These are phyloP conservation scores for Globisporangium irregulare DNA, from an alignment of 352 stramenopile species.

Conservation along the genomic window DNA sequence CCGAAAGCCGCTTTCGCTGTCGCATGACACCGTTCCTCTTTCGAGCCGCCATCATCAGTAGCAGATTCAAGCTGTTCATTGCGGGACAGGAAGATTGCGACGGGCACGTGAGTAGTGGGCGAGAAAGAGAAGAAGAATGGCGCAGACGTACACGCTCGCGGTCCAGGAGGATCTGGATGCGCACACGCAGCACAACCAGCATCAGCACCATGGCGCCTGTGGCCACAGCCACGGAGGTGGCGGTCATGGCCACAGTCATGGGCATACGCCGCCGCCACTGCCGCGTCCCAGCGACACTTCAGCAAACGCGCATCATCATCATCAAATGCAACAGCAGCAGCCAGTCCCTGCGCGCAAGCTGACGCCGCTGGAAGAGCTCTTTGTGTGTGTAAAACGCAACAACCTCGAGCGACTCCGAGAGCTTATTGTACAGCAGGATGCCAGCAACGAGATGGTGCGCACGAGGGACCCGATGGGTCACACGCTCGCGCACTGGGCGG, in stretches of 20 bases:
- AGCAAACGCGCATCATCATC: neutral
- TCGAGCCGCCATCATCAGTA: neutral
- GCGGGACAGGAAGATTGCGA: neutral
- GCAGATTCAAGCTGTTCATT: neutral
- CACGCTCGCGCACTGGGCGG: slow-evolving; percentile 70
- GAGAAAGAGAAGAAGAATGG: neutral
- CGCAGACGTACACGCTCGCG: slow-evolving; percentile 3
- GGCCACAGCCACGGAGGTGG: slow-evolving; percentile 12
- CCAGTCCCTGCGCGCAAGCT: slow-evolving; percentile 5
- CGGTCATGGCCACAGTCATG: slow-evolving; percentile 5
- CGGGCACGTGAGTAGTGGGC: neutral
- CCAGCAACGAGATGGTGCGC: slow-evolving; percentile 31
- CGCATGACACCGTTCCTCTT: neutral
- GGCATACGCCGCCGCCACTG: slow-evolving; percentile 5
- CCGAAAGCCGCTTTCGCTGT: neutral
- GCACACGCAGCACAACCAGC: slow-evolving; percentile 3
- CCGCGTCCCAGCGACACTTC: slow-evolving; percentile 6
- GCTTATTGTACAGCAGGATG: slow-evolving; percentile 23
- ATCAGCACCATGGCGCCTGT: slow-evolving; percentile 7
- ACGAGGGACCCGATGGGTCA: slow-evolving; percentile 59
- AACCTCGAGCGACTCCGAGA: slow-evolving; percentile 51
- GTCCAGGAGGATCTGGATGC: neutral
- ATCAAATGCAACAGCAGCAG: neutral
- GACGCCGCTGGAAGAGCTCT: slow-evolving; percentile 62
- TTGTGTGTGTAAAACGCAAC: slow-evolving; percentile 57